Evolutionary conservation across 129 eudicot species (phyloP).

Genomic region (Flaveria bidentis): DNA sequence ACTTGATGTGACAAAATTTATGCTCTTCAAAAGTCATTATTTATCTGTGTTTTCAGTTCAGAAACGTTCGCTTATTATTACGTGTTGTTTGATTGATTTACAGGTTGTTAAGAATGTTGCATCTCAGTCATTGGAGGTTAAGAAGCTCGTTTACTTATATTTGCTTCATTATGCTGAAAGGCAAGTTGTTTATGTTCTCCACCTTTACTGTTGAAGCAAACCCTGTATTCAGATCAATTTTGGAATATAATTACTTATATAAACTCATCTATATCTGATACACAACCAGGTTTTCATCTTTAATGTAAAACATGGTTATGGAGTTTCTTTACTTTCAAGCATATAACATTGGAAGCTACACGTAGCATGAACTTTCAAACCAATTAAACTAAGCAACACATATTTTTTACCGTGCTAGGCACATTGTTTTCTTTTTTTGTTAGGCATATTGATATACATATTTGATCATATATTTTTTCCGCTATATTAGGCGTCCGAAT

Average conservation of each 20-base stretch:
- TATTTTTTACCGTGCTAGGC: too few species aligned
- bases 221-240: conserved; percentile 6
- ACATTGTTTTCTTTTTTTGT: neutral
- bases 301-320: conserved; percentile 21
- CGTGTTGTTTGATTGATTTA: conserved; percentile 30
- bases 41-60: conserved; percentile 9
- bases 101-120: conserved; percentile 99
- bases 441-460: conserved; percentile 23
- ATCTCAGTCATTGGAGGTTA: conserved; percentile 89
- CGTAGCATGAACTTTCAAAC: conserved; percentile 8
- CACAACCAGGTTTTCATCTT: neutral
- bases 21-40: conserved; percentile 3
- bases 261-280: conserved; percentile 5
- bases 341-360: conserved; percentile 5
- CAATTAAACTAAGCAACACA: neutral
- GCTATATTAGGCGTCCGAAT: conserved; percentile 79
- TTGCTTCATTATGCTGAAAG: conserved; percentile 96
- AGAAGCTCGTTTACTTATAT: conserved; percentile 97
- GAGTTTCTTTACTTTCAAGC: conserved; percentile 3
- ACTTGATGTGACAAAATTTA: neutral
- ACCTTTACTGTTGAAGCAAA: conserved; percentile 24
- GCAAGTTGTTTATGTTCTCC: conserved; percentile 42
- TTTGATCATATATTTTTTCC: conserved; percentile 15
- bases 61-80: neutral
- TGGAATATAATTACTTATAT: conserved; percentile 21